Evolutionary conservation across 176 grass and related monocot genomes (phyloP).

Genomic region (Pontederia paniculata): DNA sequence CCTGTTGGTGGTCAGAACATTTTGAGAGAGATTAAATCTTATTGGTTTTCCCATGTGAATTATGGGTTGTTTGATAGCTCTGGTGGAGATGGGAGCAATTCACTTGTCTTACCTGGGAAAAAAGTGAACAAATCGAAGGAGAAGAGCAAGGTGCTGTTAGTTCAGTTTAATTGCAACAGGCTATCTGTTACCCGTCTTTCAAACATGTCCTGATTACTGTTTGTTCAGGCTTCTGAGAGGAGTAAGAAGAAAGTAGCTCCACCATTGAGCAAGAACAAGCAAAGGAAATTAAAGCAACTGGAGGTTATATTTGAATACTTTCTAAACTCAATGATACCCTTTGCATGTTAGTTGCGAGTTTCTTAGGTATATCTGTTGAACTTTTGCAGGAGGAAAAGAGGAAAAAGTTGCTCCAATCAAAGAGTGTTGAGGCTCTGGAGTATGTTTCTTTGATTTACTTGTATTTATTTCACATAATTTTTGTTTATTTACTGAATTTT

Average conservation of each 20-base stretch:
- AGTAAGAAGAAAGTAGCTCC: constrained; percentile 36
- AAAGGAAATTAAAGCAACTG: constrained; percentile 62
- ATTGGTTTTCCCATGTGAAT: too few relatives aligned
- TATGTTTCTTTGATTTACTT: constrained; percentile 24
- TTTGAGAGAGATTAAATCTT: too few relatives aligned
- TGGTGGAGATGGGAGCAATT: constrained; percentile 53
- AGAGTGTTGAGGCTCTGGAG: constrained; percentile 62
- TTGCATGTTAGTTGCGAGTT: constrained; percentile 6
- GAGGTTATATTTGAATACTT: constrained; percentile 26
- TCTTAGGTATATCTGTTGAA: neutral
- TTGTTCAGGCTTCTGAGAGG: constrained; percentile 37
- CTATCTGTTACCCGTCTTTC: neutral
- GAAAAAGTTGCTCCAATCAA: constrained; percentile 55
- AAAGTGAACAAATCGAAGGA: constrained; percentile 53
- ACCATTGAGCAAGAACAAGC: constrained; percentile 70
- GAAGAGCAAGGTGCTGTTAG: constrained; percentile 42
- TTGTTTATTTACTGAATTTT: neutral
- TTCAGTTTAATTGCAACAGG: neutral
- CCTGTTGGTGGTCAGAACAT: too few relatives aligned
- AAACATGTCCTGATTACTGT: neutral
- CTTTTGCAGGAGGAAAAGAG: constrained; percentile 58
- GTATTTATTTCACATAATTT: neutral
- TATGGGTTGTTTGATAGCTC: constrained; percentile 12
- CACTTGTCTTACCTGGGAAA: constrained; percentile 49
- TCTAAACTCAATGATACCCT: neutral